These are phyloP conservation scores for Vitis vinifera DNA, from an alignment of 164 flowering plant genomes.

Conservation along the genomic window DNA sequence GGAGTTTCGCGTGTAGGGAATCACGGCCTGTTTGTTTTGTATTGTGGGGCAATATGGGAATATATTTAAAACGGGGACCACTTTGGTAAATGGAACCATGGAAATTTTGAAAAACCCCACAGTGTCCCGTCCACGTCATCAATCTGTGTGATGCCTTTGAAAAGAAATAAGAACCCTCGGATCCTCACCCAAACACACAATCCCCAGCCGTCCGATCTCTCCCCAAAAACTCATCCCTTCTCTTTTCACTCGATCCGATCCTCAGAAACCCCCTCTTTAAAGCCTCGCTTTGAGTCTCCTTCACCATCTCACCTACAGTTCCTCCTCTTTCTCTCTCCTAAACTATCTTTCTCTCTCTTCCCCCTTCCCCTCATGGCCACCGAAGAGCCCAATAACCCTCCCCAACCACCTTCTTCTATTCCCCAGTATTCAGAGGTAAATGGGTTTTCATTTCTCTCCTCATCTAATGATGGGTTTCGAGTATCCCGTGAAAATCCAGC, in stretches of 20 bases:
- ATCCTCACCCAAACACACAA: conserved; percentile 6
- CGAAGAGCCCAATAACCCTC: conserved; percentile 31
- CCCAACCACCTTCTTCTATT: conserved; percentile 19
- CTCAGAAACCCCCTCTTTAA: conserved; percentile 24
- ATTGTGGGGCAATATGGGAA: neutral
- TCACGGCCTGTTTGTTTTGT: too few species aligned
- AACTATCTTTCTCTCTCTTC: conserved; percentile 6
- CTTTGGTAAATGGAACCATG: neutral
- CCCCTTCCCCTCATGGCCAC: conserved; percentile 34
- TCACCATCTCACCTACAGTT: conserved; percentile 1
- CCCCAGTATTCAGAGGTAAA: conserved; percentile 54
- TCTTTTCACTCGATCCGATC: conserved; percentile 12
- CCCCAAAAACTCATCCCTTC: neutral
- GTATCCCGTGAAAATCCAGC: neutral
- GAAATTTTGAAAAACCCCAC: conserved; percentile 6
- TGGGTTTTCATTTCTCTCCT: neutral
- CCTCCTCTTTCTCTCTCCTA: conserved; percentile 1
- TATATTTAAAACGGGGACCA: conserved; percentile 10
- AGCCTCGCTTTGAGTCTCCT: conserved; percentile 15
- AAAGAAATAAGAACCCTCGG: conserved; percentile 18
- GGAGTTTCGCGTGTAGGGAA: too few species aligned
- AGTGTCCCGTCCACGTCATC: conserved; percentile 36
- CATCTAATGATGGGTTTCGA: too few species aligned
- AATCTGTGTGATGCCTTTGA: conserved; percentile 27
- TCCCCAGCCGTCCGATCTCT: conserved; percentile 43